Conservation (phyloP, 73 alveolate species). For the Durusdinium trenchii region DNA sequence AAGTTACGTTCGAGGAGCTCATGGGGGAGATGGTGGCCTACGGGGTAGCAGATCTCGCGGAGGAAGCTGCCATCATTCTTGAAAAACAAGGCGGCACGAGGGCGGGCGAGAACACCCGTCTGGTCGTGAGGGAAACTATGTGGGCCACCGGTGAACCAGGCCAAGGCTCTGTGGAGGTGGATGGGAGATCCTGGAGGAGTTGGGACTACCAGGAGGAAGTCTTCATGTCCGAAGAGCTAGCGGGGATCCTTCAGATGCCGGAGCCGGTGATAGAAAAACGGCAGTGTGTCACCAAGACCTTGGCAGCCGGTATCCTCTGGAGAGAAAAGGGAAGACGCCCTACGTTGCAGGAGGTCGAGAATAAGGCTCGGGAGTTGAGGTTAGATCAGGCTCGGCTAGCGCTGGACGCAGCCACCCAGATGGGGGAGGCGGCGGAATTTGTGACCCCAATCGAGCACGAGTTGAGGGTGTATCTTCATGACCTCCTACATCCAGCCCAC, state of each 20-base stretch:
- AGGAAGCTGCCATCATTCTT: too few species aligned
- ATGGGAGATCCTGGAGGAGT: background rate
- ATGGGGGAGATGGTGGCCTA: too few species aligned
- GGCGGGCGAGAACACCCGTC: too few species aligned
- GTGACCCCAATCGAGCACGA: slow-evolving; percentile 42
- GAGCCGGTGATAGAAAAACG: background rate
- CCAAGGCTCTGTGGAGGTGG: background rate
- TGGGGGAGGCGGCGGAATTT: background rate
- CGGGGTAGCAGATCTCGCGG: too few species aligned
- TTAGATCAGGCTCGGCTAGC: background rate
- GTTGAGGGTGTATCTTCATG: slow-evolving; percentile 18
- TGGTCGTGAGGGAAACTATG: too few species aligned
- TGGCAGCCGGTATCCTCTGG: slow-evolving; percentile 4
- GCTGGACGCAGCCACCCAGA: background rate
- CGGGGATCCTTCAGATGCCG: background rate
- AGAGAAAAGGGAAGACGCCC: too few species aligned
- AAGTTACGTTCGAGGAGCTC: too few species aligned
- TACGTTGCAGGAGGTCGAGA: background rate
- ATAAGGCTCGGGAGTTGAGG: background rate
- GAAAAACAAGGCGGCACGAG: too few species aligned
- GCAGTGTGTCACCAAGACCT: slow-evolving; percentile 44
- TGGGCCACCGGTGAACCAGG: too few species aligned
- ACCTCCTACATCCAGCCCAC: background rate
- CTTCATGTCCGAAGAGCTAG: background rate
- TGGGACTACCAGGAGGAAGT: slow-evolving; percentile 21